Conservation (phyloP, 805 yeast genomes). For the Blastobotrys peoriensis region DNA sequence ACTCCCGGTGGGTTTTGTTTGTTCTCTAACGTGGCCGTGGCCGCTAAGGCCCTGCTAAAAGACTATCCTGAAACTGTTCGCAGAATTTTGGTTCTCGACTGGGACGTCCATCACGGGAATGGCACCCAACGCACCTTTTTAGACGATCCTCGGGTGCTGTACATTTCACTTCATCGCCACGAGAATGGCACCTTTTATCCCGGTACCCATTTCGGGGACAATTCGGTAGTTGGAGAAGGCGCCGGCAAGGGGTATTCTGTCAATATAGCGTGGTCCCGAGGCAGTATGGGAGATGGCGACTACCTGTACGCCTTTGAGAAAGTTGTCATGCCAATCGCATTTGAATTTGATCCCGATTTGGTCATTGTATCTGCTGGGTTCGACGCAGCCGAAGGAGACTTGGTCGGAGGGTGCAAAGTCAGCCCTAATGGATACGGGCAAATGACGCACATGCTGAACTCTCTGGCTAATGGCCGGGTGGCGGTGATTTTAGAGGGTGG, state of each 20-base stretch:
- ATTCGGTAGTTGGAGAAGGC: slow-evolving; percentile 77
- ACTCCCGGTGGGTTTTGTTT: slow-evolving; percentile 96
- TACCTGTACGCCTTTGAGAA: slow-evolving; percentile 85
- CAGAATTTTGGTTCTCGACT: slow-evolving; percentile 76
- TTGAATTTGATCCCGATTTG: slow-evolving; percentile 88
- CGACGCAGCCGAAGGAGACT: slow-evolving; percentile 98
- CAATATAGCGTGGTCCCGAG: slow-evolving; percentile 89
- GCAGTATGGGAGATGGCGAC: slow-evolving; percentile 94
- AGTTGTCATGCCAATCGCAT: slow-evolving; percentile 79
- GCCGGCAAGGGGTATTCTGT: slow-evolving; percentile 81
- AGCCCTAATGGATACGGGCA: slow-evolving; percentile 95
- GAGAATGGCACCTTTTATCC: slow-evolving; percentile 93
- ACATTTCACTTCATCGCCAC: slow-evolving; percentile 86
- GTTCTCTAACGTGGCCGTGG: slow-evolving; percentile 95
- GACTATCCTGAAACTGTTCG: slow-evolving; percentile 85
- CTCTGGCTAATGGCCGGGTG: slow-evolving; percentile 79
- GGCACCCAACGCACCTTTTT: slow-evolving; percentile 94
- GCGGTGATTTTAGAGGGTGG: slow-evolving; percentile 96
- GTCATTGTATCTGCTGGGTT: slow-evolving; percentile 93
- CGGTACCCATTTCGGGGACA: slow-evolving; percentile 80
- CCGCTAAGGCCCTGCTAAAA: slow-evolving; percentile 77
- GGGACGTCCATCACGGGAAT: slow-evolving; percentile 99
- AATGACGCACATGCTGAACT: slow-evolving; percentile 87
- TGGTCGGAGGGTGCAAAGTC: slow-evolving; percentile 93
- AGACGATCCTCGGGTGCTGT: slow-evolving; percentile 83